phyloP scores from a whole-genome alignment of 768 basidiomycete species.

The Macrolepiota dolichaula region DNA sequence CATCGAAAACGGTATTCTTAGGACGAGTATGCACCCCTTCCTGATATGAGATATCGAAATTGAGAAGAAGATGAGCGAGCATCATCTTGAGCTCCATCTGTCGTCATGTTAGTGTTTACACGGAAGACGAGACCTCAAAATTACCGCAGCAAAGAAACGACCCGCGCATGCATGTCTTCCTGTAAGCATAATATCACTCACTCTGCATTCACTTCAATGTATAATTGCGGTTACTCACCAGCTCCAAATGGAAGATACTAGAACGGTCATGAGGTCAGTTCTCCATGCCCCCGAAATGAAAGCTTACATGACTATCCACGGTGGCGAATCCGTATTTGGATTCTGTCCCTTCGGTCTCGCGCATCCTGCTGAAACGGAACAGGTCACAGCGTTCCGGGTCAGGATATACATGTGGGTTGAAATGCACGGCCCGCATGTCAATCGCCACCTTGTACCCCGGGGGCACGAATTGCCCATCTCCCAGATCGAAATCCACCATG shows the following conservation, averaged over 20 bases:
- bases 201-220: background rate
- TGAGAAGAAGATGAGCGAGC: constrained; percentile 30
- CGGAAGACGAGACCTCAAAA: constrained; percentile 8
- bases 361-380: constrained; percentile 33
- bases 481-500: constrained; percentile 24
- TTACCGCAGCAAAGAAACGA: constrained; percentile 32
- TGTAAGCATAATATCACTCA: constrained; percentile 13
- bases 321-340: constrained; percentile 33
- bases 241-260: constrained; percentile 38
- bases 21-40: constrained; percentile 23
- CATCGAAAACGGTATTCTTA: constrained; percentile 29
- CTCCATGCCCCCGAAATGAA: background rate
- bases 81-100: constrained; percentile 36
- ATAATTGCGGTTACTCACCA: constrained; percentile 19
- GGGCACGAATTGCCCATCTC: constrained; percentile 27
- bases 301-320: constrained; percentile 30
- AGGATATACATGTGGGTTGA: constrained; percentile 30
- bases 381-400: constrained; percentile 31
- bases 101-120: background rate
- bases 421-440: constrained; percentile 33
- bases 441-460: constrained; percentile 29
- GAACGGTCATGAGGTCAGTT: background rate
- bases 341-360: constrained; percentile 23
- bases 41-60: constrained; percentile 28
- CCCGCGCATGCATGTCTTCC: constrained; percentile 35